Percentiles rank a stretch among this genome's conserved stretches.
phyloP scores from a whole-genome alignment of 768 basidiomycete genomes.

The Cystobasidium tubakii region DNA sequence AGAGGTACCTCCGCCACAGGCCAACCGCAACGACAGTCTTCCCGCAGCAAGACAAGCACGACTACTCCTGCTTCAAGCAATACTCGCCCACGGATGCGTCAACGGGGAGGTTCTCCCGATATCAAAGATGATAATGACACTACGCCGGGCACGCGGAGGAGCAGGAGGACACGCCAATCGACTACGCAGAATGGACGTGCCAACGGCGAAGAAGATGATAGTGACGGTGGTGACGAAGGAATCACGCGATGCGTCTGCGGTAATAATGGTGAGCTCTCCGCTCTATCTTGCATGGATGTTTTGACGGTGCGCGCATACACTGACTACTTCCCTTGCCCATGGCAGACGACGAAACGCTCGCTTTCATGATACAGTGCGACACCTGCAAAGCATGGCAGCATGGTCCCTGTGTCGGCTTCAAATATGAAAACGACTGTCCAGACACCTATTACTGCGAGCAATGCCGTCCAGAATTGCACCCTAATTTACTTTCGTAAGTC shows the following conservation, averaged over 20 bases:
- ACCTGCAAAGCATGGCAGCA: constrained; percentile 98
- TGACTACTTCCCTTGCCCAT: not conserved
- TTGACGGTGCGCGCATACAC: constrained; percentile 55
- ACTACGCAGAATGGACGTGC: not conserved
- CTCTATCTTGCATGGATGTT: constrained; percentile 49
- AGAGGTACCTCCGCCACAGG: not conserved
- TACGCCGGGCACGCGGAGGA: not conserved
- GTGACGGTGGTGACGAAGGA: constrained; percentile 57
- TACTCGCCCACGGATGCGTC: not conserved
- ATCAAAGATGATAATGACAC: constrained; percentile 7
- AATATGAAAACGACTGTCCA: constrained; percentile 60
- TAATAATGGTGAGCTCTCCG: constrained; percentile 60
- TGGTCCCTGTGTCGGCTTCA: constrained; percentile 86
- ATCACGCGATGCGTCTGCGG: constrained; percentile 81
- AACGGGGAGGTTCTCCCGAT: not conserved
- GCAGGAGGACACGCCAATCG: constrained; percentile 11
- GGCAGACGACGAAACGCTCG: constrained; percentile 59
- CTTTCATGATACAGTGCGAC: constrained; percentile 97
- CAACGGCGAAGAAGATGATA: constrained; percentile 56
- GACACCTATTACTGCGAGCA: constrained; percentile 89
- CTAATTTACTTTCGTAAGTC: constrained; percentile 33
- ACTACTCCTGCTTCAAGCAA: constrained; percentile 11
- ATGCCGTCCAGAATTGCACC: constrained; percentile 80
- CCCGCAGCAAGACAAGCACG: constrained; percentile 5
- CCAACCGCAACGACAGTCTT: not conserved